A percentile compares a stretch with the other conserved stretches of the same genome.
Evolutionary conservation across 2,329 filamentous ascomycete genomes (phyloP).

Genomic region (Stagonosporopsis chrysanthemi): DNA sequence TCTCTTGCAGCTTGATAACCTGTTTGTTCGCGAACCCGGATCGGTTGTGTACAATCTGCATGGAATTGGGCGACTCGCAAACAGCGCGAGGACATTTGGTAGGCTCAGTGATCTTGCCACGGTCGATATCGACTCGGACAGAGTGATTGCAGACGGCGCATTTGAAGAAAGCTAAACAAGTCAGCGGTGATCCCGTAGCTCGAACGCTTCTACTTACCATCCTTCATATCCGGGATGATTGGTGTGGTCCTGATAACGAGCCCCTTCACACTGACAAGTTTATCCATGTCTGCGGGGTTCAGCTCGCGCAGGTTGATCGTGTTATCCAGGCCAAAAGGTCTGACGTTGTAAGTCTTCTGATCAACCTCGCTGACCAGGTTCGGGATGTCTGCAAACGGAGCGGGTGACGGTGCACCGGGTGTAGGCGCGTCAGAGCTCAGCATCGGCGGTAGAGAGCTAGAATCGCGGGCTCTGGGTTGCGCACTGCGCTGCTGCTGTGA

Average conservation of each 20-base stretch:
- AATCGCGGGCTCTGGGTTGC: conserved; percentile 53
- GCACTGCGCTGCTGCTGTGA: conserved; percentile 64
- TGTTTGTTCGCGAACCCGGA: conserved; percentile 97
- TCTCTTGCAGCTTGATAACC: conserved; percentile 98
- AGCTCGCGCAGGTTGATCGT: conserved; percentile 92
- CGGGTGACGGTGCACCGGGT: conserved; percentile 44
- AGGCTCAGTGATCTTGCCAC: conserved; percentile 94
- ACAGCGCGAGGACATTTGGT: conserved; percentile 84
- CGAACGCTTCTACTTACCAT: conserved; percentile 56
- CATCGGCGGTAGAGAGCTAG: conserved; percentile 77
- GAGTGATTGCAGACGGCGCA: conserved; percentile 94
- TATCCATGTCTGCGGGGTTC: conserved; percentile 97
- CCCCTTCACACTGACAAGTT: conserved; percentile 92
- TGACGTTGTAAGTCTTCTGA: conserved; percentile 80
- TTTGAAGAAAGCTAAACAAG: conserved; percentile 81
- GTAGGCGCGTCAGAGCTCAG: conserved; percentile 78
- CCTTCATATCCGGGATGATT: conserved; percentile 98
- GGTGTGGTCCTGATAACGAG: conserved; percentile 95
- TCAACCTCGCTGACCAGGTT: conserved; percentile 81
- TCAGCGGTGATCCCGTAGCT: conserved; percentile 19
- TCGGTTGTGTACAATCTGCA: conserved; percentile 97
- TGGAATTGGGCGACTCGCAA: conserved; percentile 88
- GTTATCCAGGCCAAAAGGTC: conserved; percentile 87
- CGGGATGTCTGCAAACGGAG: conserved; percentile 60
- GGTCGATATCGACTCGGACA: conserved; percentile 88